phyloP scores from a whole-genome alignment of 345 rosid genomes.

The Salix caprea region DNA sequence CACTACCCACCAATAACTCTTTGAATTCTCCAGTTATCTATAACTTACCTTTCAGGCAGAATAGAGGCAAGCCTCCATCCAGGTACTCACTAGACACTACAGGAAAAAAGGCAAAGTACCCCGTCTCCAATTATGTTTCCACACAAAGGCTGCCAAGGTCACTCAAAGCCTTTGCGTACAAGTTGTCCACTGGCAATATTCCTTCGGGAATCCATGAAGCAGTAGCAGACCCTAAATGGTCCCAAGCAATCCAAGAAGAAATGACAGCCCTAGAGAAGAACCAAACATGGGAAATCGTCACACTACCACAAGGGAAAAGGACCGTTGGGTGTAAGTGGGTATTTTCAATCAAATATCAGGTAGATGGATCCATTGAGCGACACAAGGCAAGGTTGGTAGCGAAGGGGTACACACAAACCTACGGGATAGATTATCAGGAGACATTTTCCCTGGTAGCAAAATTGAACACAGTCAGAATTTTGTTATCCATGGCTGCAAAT shows the following conservation, averaged over 20 bases:
- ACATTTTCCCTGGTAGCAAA: rapidly evolving
- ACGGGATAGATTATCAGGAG: background rate
- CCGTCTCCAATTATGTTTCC: no score
- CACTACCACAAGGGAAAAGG: no score
- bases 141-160: background rate
- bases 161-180: background rate
- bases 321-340: background rate
- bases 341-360: no score
- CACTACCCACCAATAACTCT: rapidly evolving
- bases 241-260: no score
- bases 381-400: background rate
- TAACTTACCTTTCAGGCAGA: no score
- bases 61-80: no score
- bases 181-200: background rate
- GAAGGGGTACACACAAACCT: background rate
- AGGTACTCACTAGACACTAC: no score
- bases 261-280: background rate
- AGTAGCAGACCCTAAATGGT: background rate
- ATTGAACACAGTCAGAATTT: no score
- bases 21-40: no score
- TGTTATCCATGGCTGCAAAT: background rate
- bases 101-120: no score
- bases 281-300: background rate
- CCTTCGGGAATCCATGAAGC: background rate
- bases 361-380: background rate